Base-by-base conservation (phyloP, 768 basidiomycete species). In the Lentinula sp. region DNA sequence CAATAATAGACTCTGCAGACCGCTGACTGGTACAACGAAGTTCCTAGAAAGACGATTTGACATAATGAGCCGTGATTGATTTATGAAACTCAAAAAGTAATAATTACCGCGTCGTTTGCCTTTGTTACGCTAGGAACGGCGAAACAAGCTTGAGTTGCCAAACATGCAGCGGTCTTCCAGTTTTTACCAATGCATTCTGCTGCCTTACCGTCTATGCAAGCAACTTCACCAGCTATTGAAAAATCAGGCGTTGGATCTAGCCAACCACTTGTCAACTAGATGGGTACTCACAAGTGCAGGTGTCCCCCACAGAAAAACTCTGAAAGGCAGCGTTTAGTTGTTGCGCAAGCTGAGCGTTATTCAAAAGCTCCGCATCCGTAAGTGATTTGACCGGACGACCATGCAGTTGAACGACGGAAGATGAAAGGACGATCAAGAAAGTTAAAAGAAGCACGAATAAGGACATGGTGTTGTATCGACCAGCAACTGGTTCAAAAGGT, bases 11-110 rank as follows among this genome's bases (percentile, higher is more conserved):
- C 9, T 57, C 56, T 16, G 56, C 56, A 40, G 42, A 28, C 8
- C 23, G 56, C 40, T 57, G 42, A 15, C 56, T 57, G 11, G 56
- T 57, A 18, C 56, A 57, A 31, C 42, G 42, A 57, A 57, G 42
- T 13, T 31, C 18, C 56, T 57, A 42, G 16, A 5, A 32, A 34
- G 32, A 18, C 21, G 5, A 5, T 53, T 4, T 3, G 45, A 57
- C 9, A 32, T n/a, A 1, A 13, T 10, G 1, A 18, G 39, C 10
- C 42, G 11, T 45, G 7, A 10, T 7, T 8, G 40, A 31, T n/a
- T 21, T 6, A 28, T 35, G 28, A 56, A 42, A 34, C 13, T 13
- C 7, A 11, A 45, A 6, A 10, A 15, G 32, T 45, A 9, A 15
- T 45, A 3, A 15, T 6, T n/a, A 57, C 56, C 42, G 42, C 56